These are phyloP conservation scores for Tilletiaria anomala DNA, from an alignment of 1,284 basidiomycete genomes.

Conservation along the genomic window DNA sequence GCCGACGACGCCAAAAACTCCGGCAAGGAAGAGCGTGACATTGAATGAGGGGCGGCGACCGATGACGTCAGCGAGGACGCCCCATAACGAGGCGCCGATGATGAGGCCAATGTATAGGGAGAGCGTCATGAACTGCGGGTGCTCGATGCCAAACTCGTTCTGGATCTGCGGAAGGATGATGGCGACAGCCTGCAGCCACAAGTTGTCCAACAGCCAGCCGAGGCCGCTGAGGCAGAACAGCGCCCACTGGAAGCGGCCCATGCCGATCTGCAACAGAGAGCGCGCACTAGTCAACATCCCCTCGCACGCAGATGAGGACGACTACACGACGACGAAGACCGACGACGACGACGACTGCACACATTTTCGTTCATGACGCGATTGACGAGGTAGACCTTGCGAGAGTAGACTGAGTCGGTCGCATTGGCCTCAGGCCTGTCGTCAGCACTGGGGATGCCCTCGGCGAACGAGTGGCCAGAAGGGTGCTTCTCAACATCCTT, in stretches of 20 bases:
- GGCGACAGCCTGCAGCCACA: conserved; percentile 35
- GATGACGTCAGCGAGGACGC: conserved; percentile 33
- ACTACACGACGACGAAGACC: too few relatives aligned
- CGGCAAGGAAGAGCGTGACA: conserved; percentile 31
- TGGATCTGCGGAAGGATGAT: conserved; percentile 30
- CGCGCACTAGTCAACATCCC: too few relatives aligned
- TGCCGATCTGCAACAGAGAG: conserved; percentile 10
- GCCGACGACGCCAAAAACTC: conserved; percentile 33
- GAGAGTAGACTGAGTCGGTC: conserved; percentile 9
- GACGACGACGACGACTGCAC: too few relatives aligned
- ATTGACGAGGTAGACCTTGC: conserved; percentile 37
- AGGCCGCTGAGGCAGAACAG: conserved; percentile 10
- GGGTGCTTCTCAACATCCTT: background rate
- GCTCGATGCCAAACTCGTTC: conserved; percentile 26
- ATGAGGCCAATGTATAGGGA: conserved; percentile 25
- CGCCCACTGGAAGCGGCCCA: conserved; percentile 20
- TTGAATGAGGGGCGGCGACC: conserved; percentile 37
- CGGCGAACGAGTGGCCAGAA: background rate
- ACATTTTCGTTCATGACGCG: conserved; percentile 37
- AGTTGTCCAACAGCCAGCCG: conserved; percentile 20
- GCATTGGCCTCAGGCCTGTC: background rate
- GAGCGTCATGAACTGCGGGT: conserved; percentile 28
- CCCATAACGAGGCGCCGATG: conserved; percentile 34
- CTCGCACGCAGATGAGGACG: too few relatives aligned
- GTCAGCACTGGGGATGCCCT: background rate